These are phyloP conservation scores for Elsinoe ampelina DNA, from an alignment of 2,329 filamentous ascomycete species.

Conservation along the genomic window DNA sequence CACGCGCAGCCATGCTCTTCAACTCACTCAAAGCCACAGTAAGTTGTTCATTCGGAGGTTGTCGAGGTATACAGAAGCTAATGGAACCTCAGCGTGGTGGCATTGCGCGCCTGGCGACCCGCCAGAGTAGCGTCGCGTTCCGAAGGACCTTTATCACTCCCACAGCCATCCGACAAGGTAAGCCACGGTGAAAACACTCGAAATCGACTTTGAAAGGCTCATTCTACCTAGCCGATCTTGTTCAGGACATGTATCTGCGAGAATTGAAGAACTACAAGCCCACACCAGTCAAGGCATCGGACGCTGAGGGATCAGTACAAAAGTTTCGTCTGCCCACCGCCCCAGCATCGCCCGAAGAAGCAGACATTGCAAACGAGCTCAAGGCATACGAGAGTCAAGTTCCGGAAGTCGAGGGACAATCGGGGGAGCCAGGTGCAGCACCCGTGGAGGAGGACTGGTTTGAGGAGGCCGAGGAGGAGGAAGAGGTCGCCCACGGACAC, in stretches of 20 bases:
- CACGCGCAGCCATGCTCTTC: constrained; percentile 43
- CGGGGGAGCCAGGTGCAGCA: constrained; percentile 53
- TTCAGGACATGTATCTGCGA: constrained; percentile 95
- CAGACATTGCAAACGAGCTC: constrained; percentile 82
- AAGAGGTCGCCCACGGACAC: constrained; percentile 16
- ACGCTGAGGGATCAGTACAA: constrained; percentile 84
- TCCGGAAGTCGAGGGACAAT: constrained; percentile 88
- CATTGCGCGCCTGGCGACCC: constrained; percentile 51
- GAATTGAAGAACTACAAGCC: constrained; percentile 95
- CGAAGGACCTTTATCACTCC: constrained; percentile 57
- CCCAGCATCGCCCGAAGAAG: constrained; percentile 84
- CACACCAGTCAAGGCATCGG: constrained; percentile 69
- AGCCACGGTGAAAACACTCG: constrained; percentile 20
- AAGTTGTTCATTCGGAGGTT: constrained; percentile 19
- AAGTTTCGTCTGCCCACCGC: constrained; percentile 73
- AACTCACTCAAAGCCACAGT: constrained; percentile 55
- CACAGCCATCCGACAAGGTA: constrained; percentile 53
- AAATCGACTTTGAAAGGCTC: background rate
- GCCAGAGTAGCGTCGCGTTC: constrained; percentile 44
- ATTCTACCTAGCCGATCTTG: constrained; percentile 65
- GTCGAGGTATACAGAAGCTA: constrained; percentile 16
- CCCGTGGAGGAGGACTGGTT: constrained; percentile 54
- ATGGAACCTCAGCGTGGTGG: constrained; percentile 46
- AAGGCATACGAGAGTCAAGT: constrained; percentile 90
- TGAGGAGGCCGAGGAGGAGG: constrained; percentile 16